Percentiles rank a stretch among this genome's conserved stretches.
Conservation (phyloP, 2,329 filamentous ascomycete species). For the Rutstroemia sp. region DNA sequence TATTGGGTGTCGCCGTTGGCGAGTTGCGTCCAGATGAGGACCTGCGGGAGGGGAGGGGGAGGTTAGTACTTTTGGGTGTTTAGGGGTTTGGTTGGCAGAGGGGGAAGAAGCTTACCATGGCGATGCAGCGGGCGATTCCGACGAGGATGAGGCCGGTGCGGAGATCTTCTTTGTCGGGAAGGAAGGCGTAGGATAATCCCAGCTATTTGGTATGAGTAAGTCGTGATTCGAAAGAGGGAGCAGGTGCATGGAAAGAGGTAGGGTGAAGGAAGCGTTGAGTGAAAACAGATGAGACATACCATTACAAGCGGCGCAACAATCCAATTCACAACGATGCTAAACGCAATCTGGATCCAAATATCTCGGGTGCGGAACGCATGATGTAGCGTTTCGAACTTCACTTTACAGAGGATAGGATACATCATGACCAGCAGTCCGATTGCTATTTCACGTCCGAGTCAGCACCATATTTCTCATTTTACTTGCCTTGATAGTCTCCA, state of each 20-base stretch:
- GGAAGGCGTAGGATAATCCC: slow-evolving; percentile 58
- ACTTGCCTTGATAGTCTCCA: no score
- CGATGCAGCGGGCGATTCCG: slow-evolving; percentile 78
- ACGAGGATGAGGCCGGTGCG: slow-evolving; percentile 71
- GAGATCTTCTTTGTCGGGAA: slow-evolving; percentile 50
- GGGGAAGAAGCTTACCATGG: slow-evolving; percentile 55
- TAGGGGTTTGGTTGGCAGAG: background rate
- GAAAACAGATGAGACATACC: slow-evolving; percentile 35
- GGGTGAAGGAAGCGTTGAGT: background rate
- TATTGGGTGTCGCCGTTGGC: slow-evolving; percentile 75
- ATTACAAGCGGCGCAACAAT: slow-evolving; percentile 75
- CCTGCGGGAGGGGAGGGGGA: background rate
- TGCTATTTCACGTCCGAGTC: slow-evolving; percentile 43
- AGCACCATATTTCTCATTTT: background rate
- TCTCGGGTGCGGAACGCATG: slow-evolving; percentile 50
- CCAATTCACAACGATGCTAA: slow-evolving; percentile 77
- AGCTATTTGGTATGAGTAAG: slow-evolving; percentile 33
- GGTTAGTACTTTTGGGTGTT: background rate
- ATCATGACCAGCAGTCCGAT: slow-evolving; percentile 84
- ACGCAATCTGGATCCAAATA: slow-evolving; percentile 72
- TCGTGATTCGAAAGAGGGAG: no score
- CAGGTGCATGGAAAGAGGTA: background rate
- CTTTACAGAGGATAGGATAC: slow-evolving; percentile 88
- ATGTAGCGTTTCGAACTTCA: slow-evolving; percentile 70
- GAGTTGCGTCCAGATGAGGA: slow-evolving; percentile 68